Conservation (phyloP, 441 rosid species). For the Geranium incanum region DNA sequence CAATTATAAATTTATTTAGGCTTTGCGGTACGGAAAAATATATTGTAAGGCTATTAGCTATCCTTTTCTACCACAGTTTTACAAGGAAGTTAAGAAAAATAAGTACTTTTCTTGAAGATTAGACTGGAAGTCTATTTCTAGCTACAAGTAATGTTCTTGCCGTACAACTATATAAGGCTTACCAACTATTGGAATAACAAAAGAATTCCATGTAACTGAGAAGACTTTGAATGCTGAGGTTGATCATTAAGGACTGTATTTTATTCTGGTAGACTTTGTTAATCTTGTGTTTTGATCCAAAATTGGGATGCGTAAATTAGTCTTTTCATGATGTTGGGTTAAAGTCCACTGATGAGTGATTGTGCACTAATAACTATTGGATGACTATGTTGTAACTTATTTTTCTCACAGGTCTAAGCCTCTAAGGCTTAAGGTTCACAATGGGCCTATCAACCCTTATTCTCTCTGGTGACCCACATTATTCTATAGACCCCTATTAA, state of each 20-base stretch:
- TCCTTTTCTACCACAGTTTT: background rate
- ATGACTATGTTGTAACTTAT: background rate
- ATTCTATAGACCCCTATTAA: background rate
- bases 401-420: background rate
- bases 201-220: background rate
- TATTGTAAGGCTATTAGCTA: background rate
- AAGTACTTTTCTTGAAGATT: background rate
- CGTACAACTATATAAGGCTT: background rate
- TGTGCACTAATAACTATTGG: background rate
- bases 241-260: background rate
- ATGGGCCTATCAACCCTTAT: background rate
- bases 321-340: background rate
- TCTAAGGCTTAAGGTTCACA: background rate
- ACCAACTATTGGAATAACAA: background rate
- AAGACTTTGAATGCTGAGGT: background rate
- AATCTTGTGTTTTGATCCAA: background rate
- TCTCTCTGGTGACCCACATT: background rate
- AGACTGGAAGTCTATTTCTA: background rate
- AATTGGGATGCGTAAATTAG: background rate
- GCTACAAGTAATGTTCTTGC: background rate
- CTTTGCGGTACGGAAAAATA: background rate
- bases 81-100: background rate
- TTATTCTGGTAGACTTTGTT: background rate
- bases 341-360: background rate
- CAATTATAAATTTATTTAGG: background rate